Conservation (phyloP, 2,329 filamentous ascomycete species). For the Cladosporium sp. region DNA sequence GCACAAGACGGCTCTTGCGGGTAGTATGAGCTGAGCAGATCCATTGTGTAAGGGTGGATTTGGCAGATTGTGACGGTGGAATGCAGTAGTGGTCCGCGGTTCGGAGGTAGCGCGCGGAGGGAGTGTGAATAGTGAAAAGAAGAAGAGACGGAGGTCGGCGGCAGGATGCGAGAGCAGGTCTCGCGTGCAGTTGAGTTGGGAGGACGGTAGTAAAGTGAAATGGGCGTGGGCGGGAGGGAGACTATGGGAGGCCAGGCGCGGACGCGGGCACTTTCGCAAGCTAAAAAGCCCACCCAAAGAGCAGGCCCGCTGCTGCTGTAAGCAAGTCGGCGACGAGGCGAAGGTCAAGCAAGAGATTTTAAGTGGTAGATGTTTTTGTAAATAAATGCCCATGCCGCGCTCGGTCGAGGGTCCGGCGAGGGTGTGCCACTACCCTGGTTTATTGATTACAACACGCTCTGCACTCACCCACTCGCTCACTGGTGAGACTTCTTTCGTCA, state of each 20-base stretch:
- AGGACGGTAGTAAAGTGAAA: background rate
- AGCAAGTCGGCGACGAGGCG: background rate
- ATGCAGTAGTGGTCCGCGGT: background rate
- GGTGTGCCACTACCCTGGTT: background rate
- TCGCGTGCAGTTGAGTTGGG: conserved; percentile 1
- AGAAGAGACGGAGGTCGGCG: conserved; percentile 8
- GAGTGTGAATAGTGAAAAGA: background rate
- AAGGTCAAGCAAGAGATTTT: background rate
- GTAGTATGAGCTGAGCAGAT: conserved; percentile 10
- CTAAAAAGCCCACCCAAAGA: conserved; percentile 13
- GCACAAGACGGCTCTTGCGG: conserved; percentile 18
- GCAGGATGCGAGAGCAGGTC: background rate
- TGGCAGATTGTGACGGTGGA: background rate
- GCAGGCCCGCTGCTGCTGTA: background rate
- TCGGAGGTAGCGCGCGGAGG: background rate
- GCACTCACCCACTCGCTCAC: background rate
- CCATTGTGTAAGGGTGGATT: conserved; percentile 7
- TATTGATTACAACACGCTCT: background rate
- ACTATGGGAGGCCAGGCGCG: background rate
- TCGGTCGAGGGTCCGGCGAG: conserved; percentile 5
- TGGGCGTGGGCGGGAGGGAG: conserved; percentile 8
- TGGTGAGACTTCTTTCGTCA: background rate
- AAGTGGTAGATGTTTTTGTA: background rate
- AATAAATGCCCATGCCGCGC: background rate
- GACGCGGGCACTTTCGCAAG: conserved; percentile 12